Evolutionary conservation across 75 land plant species (phyloP), one percentile per base, ranked within the genome.

Genomic region (Chamaecyparis obtusa): DNA sequence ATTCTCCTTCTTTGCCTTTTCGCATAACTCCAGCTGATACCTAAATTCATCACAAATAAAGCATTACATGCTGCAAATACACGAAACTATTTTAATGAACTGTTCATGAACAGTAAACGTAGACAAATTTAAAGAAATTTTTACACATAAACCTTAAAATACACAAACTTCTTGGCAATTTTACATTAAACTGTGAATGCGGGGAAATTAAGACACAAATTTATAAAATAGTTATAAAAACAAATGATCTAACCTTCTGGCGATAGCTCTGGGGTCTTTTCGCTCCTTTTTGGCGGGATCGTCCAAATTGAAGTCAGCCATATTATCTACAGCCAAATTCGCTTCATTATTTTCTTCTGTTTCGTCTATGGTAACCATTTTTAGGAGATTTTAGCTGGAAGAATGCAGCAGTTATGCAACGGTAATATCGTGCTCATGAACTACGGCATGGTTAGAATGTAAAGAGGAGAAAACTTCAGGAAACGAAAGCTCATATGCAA

Each of bases 1-100:
- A 74, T 97, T 97, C 91, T 95, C 98, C 85, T 96, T 87, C 90
- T 93, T 83, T 16, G 99, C 99, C 86, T 88, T 94, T 89, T 92
- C 92, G 74, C 96, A 95, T 60, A 95, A 86, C 37, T 92, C 92
- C 87, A 91, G 84, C 86, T 97, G 98, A 83, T 97, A 97, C 87
- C 99, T 97, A 85, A 85, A 11, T 74, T 74, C 36, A 9, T 30
- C 0, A 3, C 76, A 32, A 11, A 67, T 24, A 27, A 67, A 67
- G 8, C 24, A 21, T 67, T 67, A 67, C 30, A 67, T 5, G 24
- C 71, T 67, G 30, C 55, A 51, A 14, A 51, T 13, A 51, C 16
- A 51, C 16, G 15, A 1, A 13, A 51, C 13, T 51, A 13, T 51
- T 51, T 51, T 51, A 51, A 13, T 2, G 2, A 51, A 51, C 55